These are phyloP conservation scores for Sanghuangporus baumii DNA, from an alignment of 1,284 basidiomycete species.

Conservation along the genomic window DNA sequence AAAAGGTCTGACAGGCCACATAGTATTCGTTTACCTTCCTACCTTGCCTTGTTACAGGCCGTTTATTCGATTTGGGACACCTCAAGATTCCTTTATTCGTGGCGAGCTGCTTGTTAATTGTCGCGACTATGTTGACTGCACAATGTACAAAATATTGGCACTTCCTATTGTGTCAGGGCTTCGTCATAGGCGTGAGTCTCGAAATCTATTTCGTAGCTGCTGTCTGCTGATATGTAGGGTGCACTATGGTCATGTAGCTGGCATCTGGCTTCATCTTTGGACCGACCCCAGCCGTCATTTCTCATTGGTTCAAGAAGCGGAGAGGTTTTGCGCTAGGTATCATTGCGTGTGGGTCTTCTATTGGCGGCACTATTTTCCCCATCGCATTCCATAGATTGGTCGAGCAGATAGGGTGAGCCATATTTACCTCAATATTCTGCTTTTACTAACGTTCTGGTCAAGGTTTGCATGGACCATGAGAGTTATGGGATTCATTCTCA, in stretches of 20 bases:
- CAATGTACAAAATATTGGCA: conserved; percentile 57
- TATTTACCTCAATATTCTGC: not conserved
- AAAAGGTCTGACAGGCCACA: conserved; percentile 21
- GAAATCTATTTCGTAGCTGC: not conserved
- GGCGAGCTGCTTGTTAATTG: conserved; percentile 40
- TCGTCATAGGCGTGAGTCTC: conserved; percentile 39
- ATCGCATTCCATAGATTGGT: conserved; percentile 41
- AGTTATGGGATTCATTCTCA: conserved; percentile 26
- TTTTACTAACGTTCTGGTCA: not conserved
- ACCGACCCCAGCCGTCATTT: conserved; percentile 40
- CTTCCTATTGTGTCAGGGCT: conserved; percentile 50
- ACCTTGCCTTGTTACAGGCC: conserved; percentile 38
- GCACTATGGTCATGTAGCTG: conserved; percentile 23
- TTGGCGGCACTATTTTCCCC: conserved; percentile 40
- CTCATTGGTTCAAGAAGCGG: conserved; percentile 46
- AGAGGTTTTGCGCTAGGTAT: conserved; percentile 39
- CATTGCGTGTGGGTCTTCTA: conserved; percentile 36
- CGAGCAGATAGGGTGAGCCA: conserved; percentile 37
- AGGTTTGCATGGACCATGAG: conserved; percentile 28
- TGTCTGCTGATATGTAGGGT: not conserved
- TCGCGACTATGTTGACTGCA: conserved; percentile 49
- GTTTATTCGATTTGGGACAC: conserved; percentile 56
- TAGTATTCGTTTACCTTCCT: conserved; percentile 40
- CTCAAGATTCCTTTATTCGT: conserved; percentile 39
- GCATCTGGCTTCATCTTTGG: conserved; percentile 43